Conservation (phyloP, 2,329 filamentous ascomycete species). For the Cryoendolithus antarcticus region DNA sequence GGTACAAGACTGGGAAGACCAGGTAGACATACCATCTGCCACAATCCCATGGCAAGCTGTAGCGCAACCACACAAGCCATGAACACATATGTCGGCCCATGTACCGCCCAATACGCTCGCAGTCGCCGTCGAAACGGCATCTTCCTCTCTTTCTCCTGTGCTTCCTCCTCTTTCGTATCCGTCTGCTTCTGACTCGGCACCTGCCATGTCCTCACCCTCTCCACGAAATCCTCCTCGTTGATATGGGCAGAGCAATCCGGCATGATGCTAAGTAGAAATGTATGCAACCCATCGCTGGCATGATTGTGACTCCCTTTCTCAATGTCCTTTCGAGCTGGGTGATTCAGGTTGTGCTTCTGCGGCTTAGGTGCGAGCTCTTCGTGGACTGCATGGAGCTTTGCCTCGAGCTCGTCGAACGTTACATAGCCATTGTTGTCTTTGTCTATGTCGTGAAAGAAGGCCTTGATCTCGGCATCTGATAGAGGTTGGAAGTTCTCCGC, state of each 20-base stretch:
- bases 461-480: conserved; percentile 37
- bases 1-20: conserved; percentile 9
- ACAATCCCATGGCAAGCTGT: conserved; percentile 41
- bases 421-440: conserved; percentile 40
- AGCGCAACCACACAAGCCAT: conserved; percentile 35
- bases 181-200: conserved; percentile 48
- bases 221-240: conserved; percentile 34
- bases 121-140: conserved; percentile 35
- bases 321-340: conserved; percentile 18
- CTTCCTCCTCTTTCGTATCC: conserved; percentile 35
- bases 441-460: conserved; percentile 43
- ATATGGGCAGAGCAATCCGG: conserved; percentile 29
- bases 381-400: conserved; percentile 41
- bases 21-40: conserved; percentile 28
- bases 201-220: conserved; percentile 48
- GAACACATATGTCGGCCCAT: conserved; percentile 41
- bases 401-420: conserved; percentile 40
- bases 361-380: conserved; percentile 38
- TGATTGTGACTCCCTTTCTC: conserved; percentile 20
- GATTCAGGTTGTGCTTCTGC: conserved; percentile 33
- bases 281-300: conserved; percentile 31
- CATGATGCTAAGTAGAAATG: conserved; percentile 41
- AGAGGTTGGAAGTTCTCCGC: conserved; percentile 19
- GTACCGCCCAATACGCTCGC: conserved; percentile 44
- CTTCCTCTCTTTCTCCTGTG: conserved; percentile 23